Percentiles rank a stretch among this genome's conserved stretches.
Conservation (phyloP, 768 basidiomycete genomes). For the Leccinum subtestaceum region DNA sequence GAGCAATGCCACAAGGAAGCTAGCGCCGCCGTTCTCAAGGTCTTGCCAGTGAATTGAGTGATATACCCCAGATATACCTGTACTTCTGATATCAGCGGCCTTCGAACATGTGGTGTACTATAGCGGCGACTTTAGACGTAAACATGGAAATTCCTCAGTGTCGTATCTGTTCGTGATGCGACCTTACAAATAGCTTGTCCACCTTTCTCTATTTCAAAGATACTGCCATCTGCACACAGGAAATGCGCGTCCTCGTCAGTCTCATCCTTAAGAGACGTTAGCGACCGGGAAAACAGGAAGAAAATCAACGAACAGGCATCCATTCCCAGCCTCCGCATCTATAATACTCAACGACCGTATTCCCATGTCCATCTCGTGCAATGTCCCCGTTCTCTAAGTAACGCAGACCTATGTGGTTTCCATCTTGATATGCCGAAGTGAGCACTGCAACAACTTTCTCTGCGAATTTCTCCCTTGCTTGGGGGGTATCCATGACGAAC, state of each 20-base stretch:
- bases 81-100: not conserved
- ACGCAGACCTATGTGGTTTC: conserved; percentile 61
- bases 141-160: conserved; percentile 40
- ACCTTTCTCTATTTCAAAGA: conserved; percentile 57
- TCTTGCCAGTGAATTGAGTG: conserved; percentile 35
- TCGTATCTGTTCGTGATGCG: conserved; percentile 33
- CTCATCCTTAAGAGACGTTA: conserved; percentile 44
- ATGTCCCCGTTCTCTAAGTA: conserved; percentile 49
- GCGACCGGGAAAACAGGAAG: conserved; percentile 3
- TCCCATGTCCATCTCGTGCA: conserved; percentile 43
- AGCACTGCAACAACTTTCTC: conserved; percentile 54
- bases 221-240: conserved; percentile 77
- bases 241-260: conserved; percentile 62
- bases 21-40: conserved; percentile 47
- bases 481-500: conserved; percentile 39
- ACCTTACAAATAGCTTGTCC: conserved; percentile 56
- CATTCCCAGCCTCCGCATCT: conserved; percentile 84
- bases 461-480: conserved; percentile 48
- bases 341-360: conserved; percentile 69
- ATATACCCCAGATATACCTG: conserved; percentile 4
- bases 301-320: conserved; percentile 60
- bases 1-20: conserved; percentile 71
- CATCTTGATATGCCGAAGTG: conserved; percentile 72
- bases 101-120: conserved; percentile 2
- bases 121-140: conserved; percentile 35